phyloP scores from a whole-genome alignment of 1,284 basidiomycete genomes.

The Sphagnurus paluster region DNA sequence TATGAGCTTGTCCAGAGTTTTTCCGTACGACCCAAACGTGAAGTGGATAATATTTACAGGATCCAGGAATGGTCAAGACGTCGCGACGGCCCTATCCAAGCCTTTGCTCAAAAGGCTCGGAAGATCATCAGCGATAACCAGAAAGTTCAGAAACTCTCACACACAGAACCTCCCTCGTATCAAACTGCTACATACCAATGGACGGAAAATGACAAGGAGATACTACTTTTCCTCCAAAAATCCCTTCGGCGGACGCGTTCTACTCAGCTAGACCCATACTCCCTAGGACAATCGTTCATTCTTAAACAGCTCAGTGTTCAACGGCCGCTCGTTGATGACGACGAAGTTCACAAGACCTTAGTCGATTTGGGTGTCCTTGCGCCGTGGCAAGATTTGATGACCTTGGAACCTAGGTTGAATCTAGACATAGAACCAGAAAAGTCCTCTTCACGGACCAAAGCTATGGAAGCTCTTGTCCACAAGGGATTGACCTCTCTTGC shows the following conservation, averaged over 20 bases:
- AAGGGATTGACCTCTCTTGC: constrained; percentile 22
- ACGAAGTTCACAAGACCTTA: constrained; percentile 47
- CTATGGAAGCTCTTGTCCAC: constrained; percentile 34
- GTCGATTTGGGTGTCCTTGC: constrained; percentile 69
- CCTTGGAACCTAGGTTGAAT: constrained; percentile 34
- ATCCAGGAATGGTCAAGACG: constrained; percentile 55
- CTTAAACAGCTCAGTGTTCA: constrained; percentile 58
- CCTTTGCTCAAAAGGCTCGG: constrained; percentile 62
- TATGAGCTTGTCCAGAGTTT: constrained; percentile 66
- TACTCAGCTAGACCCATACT: constrained; percentile 68
- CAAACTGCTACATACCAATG: constrained; percentile 41
- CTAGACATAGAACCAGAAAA: constrained; percentile 35
- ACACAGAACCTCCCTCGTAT: constrained; percentile 35
- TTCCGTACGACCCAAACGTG: constrained; percentile 64
- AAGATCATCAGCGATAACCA: constrained; percentile 39
- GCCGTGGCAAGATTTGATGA: constrained; percentile 70
- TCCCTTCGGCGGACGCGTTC: constrained; percentile 59
- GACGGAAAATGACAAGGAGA: constrained; percentile 57
- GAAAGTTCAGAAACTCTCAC: constrained; percentile 28
- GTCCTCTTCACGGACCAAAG: constrained; percentile 28
- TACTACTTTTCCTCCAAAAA: constrained; percentile 69
- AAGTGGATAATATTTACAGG: constrained; percentile 56
- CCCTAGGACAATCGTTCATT: constrained; percentile 54
- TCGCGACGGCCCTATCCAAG: constrained; percentile 42
- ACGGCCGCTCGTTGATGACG: constrained; percentile 36